Evolutionary conservation across 345 rosid genomes (phyloP), one percentile per base, ranked within the genome.

Genomic region (Alliaria petiolata): DNA sequence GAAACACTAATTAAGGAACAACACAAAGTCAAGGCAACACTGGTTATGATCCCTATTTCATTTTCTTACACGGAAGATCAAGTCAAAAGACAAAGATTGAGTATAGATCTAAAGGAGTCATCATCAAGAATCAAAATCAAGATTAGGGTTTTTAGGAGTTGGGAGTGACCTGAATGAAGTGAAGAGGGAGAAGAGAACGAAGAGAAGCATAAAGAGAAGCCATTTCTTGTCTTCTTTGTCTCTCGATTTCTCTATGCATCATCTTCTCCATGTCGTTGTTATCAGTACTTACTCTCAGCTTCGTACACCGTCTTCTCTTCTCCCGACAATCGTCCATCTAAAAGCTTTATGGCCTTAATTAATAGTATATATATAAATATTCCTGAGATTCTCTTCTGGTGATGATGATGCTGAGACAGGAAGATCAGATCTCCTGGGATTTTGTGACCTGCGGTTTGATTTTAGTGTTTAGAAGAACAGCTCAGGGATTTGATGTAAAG

Each of bases 141-240:
- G 16, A 30, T 47, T 52, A 61, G 67, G 69, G 67, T 62, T 78
- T 36, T 57, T 64, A 22, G 54, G 34, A 67, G 45, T 49, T 26
- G 3, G 49, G 52, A 51, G 58, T 65, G 51, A 89, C 96, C 97
- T 84, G 85, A 78, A 87, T 73, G 63, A 79, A 85, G 60, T 87
- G 81, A 33, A 83, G 82, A 65, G 98, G 97, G 67, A 93, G 89
- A 68, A 89, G 78, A 75, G 86, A 78, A 61, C 95, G 82, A 35
- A 93, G 95, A 8, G 85, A 71, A 5, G 79, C 42, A 36, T 76
- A 69, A 53, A 87, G 92, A 75, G 84, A 52, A 31, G 92, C 54
- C 97, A 93, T 89, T 57, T 88, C 91, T 78, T 84, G 90, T 78
- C 98, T 82, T 31, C 97, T 76, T 71, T 81, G 88, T 58, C 78